Conservation (phyloP, 2,329 filamentous ascomycete genomes). For the Arthrinium phaeospermum region DNA sequence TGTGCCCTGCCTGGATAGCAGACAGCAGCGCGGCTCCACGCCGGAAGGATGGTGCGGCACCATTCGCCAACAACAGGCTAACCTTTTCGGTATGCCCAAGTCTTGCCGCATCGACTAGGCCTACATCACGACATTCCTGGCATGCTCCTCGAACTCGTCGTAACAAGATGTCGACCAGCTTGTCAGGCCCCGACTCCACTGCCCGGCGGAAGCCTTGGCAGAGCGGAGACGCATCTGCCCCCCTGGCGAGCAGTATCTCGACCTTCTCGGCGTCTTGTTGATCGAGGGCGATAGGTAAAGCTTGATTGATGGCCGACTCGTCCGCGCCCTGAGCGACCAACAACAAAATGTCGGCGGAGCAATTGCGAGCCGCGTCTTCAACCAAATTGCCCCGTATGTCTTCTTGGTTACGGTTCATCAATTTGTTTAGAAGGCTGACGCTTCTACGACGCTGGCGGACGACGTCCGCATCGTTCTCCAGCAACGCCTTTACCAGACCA, state of each 20-base stretch:
- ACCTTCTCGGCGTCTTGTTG: background rate
- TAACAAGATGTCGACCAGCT: background rate
- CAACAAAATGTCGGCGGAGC: background rate
- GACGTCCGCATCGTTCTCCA: constrained; percentile 13
- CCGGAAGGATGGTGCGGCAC: too few relatives aligned
- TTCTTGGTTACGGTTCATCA: background rate
- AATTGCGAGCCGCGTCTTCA: background rate
- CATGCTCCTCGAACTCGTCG: background rate
- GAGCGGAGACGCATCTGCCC: too few relatives aligned
- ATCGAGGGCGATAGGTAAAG: too few relatives aligned
- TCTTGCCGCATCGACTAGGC: background rate
- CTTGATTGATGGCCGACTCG: too few relatives aligned
- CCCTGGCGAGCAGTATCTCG: background rate
- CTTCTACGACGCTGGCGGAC: background rate
- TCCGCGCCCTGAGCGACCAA: too few relatives aligned
- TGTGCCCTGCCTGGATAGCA: background rate
- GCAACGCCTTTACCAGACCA: background rate
- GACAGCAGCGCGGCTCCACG: background rate
- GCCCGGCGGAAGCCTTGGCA: too few relatives aligned
- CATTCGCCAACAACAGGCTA: background rate
- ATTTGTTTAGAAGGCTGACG: background rate
- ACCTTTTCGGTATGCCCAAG: background rate
- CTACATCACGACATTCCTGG: constrained; percentile 4
- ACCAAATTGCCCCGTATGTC: background rate
- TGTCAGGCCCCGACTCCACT: too few relatives aligned